Conservation (phyloP, 2,329 filamentous ascomycete genomes). For the Claviceps sp. region DNA sequence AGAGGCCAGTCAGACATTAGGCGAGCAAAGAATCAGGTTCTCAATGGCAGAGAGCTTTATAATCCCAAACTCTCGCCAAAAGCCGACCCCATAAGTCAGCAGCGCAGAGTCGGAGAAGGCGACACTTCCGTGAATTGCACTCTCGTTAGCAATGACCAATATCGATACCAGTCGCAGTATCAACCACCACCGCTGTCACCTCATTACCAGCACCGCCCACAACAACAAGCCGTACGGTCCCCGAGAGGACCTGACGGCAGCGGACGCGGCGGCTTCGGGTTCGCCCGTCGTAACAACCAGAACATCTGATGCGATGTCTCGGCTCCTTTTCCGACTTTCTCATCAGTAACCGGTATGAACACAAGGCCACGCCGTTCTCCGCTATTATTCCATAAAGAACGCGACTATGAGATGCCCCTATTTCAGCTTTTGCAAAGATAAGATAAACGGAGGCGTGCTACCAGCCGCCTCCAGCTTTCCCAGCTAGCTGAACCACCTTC, state of each 20-base stretch:
- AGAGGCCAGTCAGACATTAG: constrained; percentile 7
- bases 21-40: constrained; percentile 13
- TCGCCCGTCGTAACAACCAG: constrained; percentile 46
- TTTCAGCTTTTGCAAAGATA: neutral
- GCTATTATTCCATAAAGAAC: neutral
- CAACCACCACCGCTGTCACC: neutral
- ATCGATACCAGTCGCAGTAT: neutral
- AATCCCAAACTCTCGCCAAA: constrained; percentile 62
- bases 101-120: constrained; percentile 25
- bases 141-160: constrained; percentile 36
- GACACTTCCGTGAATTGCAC: constrained; percentile 15
- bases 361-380: constrained; percentile 12
- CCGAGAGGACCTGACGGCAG: constrained; percentile 68
- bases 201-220: constrained; percentile 12
- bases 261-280: constrained; percentile 67
- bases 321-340: neutral
- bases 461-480: constrained; percentile 90
- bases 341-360: neutral
- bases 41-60: constrained; percentile 50
- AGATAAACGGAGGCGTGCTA: constrained; percentile 26
- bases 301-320: constrained; percentile 17
- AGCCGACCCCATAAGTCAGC: constrained; percentile 38
- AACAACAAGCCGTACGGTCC: constrained; percentile 56
- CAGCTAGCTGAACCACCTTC: constrained; percentile 74
- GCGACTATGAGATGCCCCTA: neutral